Evolutionary conservation across 1,284 basidiomycete species (phyloP).

Genomic region (Stygiomarasmius scandens): DNA sequence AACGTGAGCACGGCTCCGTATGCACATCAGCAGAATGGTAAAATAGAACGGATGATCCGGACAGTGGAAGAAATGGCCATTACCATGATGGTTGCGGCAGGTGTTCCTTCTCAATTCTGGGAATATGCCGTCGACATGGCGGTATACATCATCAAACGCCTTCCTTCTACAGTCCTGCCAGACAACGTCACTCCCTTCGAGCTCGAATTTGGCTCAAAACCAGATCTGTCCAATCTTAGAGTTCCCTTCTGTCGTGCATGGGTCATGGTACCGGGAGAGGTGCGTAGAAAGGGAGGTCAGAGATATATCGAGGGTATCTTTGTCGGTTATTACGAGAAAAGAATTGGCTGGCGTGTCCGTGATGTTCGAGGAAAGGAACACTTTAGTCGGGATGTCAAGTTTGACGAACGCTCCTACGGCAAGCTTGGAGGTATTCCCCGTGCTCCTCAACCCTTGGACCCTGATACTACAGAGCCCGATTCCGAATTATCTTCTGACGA

Average conservation of each 20-base stretch:
- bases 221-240: constrained; percentile 27
- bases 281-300: constrained; percentile 22
- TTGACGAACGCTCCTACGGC: constrained; percentile 7
- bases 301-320: constrained; percentile 4
- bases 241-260: constrained; percentile 30
- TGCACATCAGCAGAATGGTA: no score
- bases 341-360: constrained; percentile 7
- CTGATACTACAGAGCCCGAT: no score
- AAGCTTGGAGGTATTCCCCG: neutral
- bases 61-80: no score
- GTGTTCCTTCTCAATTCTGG: constrained; percentile 25
- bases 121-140: constrained; percentile 23
- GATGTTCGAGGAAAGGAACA: constrained; percentile 5
- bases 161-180: no score
- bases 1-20: constrained; percentile 19
- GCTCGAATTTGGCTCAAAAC: constrained; percentile 23
- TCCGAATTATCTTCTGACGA: no score
- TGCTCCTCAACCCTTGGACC: neutral
- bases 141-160: constrained; percentile 22
- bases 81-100: constrained; percentile 26
- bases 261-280: constrained; percentile 21
- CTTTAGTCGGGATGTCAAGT: constrained; percentile 5
- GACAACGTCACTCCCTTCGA: constrained; percentile 30
- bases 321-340: constrained; percentile 12
- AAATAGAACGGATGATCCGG: no score